These are phyloP conservation scores for Wickerhamomyces mucosus DNA, from an alignment of 805 yeast genomes.

Conservation along the genomic window DNA sequence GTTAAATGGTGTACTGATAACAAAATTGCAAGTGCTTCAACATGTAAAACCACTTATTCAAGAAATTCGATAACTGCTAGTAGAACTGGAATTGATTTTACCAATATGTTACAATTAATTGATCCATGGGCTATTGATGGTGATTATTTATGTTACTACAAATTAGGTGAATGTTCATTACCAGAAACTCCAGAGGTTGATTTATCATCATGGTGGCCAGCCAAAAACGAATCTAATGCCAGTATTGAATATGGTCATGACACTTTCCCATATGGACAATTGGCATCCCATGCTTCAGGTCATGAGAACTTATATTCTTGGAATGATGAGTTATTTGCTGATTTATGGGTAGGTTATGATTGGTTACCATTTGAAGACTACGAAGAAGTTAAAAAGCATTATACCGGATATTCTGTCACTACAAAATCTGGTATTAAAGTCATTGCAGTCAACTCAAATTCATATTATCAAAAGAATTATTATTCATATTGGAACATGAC, in stretches of 20 bases:
- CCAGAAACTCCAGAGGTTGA: slow-evolving; percentile 46
- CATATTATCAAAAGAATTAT: slow-evolving; percentile 56
- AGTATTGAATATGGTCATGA: slow-evolving; percentile 21
- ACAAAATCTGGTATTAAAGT: slow-evolving; percentile 50
- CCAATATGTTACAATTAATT: slow-evolving; percentile 40
- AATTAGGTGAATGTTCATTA: slow-evolving; percentile 38
- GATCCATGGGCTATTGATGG: slow-evolving; percentile 47
- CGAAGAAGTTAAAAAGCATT: slow-evolving; percentile 30
- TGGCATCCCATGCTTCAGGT: slow-evolving; percentile 43
- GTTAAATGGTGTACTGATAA: slow-evolving; percentile 34
- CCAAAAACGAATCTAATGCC: slow-evolving; percentile 31
- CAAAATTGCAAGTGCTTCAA: slow-evolving; percentile 15
- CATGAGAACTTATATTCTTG: slow-evolving; percentile 33
- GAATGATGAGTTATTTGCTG: slow-evolving; percentile 39
- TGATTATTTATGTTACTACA: slow-evolving; percentile 50
- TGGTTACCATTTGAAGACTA: slow-evolving; percentile 26
- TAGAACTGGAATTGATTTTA: slow-evolving; percentile 36
- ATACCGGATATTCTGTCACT: slow-evolving; percentile 50
- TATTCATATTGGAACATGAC: slow-evolving; percentile 44
- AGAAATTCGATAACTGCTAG: slow-evolving; percentile 29
- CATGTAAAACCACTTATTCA: slow-evolving; percentile 25
- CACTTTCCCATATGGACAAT: slow-evolving; percentile 54
- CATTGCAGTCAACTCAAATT: slow-evolving; percentile 56
- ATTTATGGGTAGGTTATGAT: slow-evolving; percentile 35
- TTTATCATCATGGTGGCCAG: slow-evolving; percentile 34